Evolutionary conservation across 2,329 filamentous ascomycete species (phyloP).

Genomic region (Diaporthe australafricana): DNA sequence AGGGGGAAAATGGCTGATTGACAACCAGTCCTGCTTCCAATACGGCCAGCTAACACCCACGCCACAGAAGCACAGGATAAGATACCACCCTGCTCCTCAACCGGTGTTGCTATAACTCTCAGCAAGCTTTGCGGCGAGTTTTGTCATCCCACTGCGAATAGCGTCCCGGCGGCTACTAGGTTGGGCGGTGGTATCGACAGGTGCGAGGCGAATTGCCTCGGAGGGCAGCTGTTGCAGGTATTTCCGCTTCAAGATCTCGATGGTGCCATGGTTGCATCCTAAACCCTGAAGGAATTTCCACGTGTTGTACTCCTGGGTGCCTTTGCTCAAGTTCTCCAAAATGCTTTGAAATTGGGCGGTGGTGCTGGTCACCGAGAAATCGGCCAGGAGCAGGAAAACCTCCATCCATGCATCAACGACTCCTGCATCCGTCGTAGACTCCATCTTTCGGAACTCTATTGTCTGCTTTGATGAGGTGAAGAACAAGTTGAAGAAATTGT

Average conservation of each 20-base stretch:
- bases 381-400: neutral
- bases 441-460: neutral
- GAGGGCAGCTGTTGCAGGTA: neutral
- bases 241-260: neutral
- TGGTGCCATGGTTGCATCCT: neutral
- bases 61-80: too few relatives aligned
- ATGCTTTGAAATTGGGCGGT: neutral
- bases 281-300: neutral
- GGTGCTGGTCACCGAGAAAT: neutral
- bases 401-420: slow-evolving; percentile 9
- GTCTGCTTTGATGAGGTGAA: neutral
- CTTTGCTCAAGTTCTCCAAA: neutral
- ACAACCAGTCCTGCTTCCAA: too few relatives aligned
- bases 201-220: too few relatives aligned
- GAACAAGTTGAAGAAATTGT: slow-evolving; percentile 10
- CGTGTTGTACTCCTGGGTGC: neutral
- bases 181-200: neutral
- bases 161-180: neutral
- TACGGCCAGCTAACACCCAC: neutral
- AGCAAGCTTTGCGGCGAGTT: neutral
- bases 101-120: neutral
- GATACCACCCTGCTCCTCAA: neutral
- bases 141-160: neutral
- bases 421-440: neutral
- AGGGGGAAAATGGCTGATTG: too few relatives aligned